Evolutionary conservation across 129 eudicot genomes (phyloP), one percentile per base, ranked within the genome.

Genomic region (Silybum marianum): DNA sequence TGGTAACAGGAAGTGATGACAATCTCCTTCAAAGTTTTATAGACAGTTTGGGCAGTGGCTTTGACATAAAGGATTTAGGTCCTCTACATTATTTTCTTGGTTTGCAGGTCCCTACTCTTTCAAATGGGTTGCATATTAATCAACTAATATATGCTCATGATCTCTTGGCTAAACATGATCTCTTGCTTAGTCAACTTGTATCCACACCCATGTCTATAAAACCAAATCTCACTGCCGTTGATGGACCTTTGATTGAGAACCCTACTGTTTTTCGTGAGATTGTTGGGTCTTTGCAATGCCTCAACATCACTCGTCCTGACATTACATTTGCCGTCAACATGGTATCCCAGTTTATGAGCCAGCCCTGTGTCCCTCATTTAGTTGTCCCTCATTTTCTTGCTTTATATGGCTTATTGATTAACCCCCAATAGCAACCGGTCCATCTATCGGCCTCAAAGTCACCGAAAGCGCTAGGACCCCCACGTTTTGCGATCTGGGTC

Each of bases 271-370:
- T 67, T 6, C 72, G 34, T 23, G 72, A 67, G 34, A 26, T 67
- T 67, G 34, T 67, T 23, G 72, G 72, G 34, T 67, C 72, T 14
- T 18, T 51, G 19, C 62, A 51, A 51, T 51, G 13, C 19, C 62
- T 51, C 62, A 51, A 51, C 62, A 67, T 67, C 32, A 67, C 72
- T 67, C 32, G 72, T 22, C 72, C 6, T 67, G 72, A 67, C 72
- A 67, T 67, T 16, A 13, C 32, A 2, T 67, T 21, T 26, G 72
- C 24, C 8, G 32, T 67, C 32, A 67, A 67, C 72, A 21, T 26
- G 30, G 18, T 67, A 11, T 67, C 72, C 8, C 72, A 67, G 7
- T 67, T 67, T 26, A 67, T 22, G 32, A 67, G 28, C 21, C 32
- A 67, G 18, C 72, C 32, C 13, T 30, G 32, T 12, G 18, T 26